These are phyloP conservation scores for Pseudozyma thailandica DNA, from an alignment of 1,284 basidiomycete genomes.

Conservation along the genomic window DNA sequence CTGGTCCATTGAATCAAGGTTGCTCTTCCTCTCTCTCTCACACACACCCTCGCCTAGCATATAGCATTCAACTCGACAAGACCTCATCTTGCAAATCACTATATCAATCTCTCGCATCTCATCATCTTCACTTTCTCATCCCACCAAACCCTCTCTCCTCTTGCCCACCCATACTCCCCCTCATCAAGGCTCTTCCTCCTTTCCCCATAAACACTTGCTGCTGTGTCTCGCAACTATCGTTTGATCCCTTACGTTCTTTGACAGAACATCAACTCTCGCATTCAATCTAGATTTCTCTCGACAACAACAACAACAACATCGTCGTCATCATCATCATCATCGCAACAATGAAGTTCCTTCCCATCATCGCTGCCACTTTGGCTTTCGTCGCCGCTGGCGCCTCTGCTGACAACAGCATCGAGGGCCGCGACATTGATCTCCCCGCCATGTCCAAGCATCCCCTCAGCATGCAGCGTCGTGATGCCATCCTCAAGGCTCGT, in stretches of 20 bases:
- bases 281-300: background rate
- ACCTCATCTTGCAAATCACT: background rate
- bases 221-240: conserved; percentile 5
- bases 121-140: background rate
- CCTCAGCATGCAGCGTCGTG: conserved; percentile 45
- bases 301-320: background rate
- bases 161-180: background rate
- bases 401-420: conserved; percentile 29
- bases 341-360: conserved; percentile 52
- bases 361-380: conserved; percentile 37
- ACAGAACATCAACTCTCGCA: conserved; percentile 10
- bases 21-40: conserved; percentile 5
- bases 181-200: background rate
- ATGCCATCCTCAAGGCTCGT: conserved; percentile 29
- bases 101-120: conserved; percentile 5
- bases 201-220: background rate
- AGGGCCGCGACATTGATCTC: conserved; percentile 23
- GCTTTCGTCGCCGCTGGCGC: conserved; percentile 32
- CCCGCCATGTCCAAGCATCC: conserved; percentile 43
- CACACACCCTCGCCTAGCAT: background rate
- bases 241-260: conserved; percentile 21
- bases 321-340: too few relatives aligned
- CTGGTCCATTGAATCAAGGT: background rate
- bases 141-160: background rate
- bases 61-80: background rate